Percentiles rank a stretch among this genome's conserved stretches.
These are phyloP conservation scores for Fusarium oligoseptatum DNA, from an alignment of 2,329 filamentous ascomycete species.

Conservation along the genomic window DNA sequence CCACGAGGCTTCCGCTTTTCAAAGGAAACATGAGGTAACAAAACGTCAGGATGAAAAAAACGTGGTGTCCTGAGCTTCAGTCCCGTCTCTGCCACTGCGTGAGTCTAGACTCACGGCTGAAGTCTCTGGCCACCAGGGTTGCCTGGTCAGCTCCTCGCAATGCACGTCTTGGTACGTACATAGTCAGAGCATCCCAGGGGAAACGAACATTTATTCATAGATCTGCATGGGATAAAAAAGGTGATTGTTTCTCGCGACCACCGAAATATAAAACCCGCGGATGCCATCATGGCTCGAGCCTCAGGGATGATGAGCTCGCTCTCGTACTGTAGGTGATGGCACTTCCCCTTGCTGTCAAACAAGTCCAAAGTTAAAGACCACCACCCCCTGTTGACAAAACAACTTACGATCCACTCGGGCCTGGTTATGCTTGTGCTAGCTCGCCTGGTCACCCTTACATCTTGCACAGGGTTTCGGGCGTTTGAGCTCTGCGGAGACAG, in stretches of 20 bases:
- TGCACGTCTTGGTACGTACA: constrained; percentile 9
- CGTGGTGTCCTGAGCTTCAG: not conserved
- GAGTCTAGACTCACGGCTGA: constrained; percentile 15
- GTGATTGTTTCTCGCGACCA: constrained; percentile 3
- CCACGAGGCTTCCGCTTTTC: not conserved
- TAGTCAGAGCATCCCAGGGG: constrained; percentile 5
- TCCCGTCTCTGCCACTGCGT: not conserved
- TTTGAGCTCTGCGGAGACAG: constrained; percentile 30
- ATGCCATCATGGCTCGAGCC: constrained; percentile 5
- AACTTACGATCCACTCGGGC: constrained; percentile 18
- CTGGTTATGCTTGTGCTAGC: constrained; percentile 4
- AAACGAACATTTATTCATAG: constrained; percentile 12
- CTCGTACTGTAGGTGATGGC: not conserved
- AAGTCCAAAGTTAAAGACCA: not conserved
- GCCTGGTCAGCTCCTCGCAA: not conserved
- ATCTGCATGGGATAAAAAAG: not conserved
- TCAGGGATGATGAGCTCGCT: constrained; percentile 13
- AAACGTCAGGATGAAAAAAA: not conserved
- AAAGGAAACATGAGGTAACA: not conserved
- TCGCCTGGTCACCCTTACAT: not conserved
- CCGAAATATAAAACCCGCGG: constrained; percentile 16
- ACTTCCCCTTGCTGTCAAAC: not conserved
- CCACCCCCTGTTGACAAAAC: constrained; percentile 26
- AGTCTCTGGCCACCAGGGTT: not conserved
- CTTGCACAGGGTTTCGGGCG: constrained; percentile 27